phyloP scores from a whole-genome alignment of 257 asterid genomes.

The Gardenia jasminoides region DNA sequence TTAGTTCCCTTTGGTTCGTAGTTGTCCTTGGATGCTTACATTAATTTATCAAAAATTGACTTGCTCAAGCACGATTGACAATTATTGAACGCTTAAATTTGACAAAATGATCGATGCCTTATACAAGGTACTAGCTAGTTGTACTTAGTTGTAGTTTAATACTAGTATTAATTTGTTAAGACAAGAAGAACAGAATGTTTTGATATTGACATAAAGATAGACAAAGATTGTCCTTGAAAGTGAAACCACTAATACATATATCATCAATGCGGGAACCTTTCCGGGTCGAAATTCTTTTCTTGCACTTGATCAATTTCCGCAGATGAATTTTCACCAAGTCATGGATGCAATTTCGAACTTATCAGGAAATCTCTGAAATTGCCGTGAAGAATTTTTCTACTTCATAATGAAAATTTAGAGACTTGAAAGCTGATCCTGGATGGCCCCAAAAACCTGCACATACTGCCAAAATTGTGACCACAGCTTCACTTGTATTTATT shows the following conservation, averaged over 20 bases:
- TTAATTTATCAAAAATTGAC: too few species aligned
- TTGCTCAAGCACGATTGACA: neutral
- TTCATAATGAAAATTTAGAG: conserved; percentile 26
- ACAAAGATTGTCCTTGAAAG: conserved; percentile 25
- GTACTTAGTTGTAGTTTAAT: neutral
- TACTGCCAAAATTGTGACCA: conserved; percentile 45
- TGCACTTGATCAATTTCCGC: conserved; percentile 2
- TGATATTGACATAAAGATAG: conserved; percentile 28
- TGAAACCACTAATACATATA: neutral
- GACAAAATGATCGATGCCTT: neutral
- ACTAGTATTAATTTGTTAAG: neutral
- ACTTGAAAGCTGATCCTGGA: conserved; percentile 34
- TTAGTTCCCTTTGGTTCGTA: too few species aligned
- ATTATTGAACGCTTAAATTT: too few species aligned
- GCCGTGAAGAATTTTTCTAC: conserved; percentile 32
- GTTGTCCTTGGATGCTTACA: too few species aligned
- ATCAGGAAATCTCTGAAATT: conserved; percentile 32
- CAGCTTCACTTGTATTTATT: conserved; percentile 43
- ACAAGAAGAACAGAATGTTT: conserved; percentile 25
- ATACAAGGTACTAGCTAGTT: neutral
- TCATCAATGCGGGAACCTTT: conserved; percentile 14
- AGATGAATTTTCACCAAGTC: conserved; percentile 19
- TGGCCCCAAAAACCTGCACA: conserved; percentile 47
- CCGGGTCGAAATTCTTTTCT: neutral
- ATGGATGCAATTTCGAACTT: conserved; percentile 38